Evolutionary conservation across 225 moss, liverwort and hornwort genomes (phyloP).

Genomic region (Physcomitrellopsis africana): DNA sequence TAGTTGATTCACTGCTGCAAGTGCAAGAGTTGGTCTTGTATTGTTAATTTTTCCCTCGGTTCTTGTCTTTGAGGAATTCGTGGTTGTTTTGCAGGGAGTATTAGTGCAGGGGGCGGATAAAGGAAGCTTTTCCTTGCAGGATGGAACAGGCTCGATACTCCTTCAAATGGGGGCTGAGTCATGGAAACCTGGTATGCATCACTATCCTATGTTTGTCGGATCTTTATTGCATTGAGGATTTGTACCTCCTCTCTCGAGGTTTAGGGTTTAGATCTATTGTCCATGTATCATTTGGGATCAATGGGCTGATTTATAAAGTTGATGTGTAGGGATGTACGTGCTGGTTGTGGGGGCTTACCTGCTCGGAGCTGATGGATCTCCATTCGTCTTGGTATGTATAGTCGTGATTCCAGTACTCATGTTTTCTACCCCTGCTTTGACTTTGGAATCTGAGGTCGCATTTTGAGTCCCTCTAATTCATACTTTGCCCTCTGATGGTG

Average conservation of each 20-base stretch:
- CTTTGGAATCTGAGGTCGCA: neutral
- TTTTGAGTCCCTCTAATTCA: slow-evolving; percentile 1
- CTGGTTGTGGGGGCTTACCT: slow-evolving; percentile 62
- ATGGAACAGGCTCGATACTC: slow-evolving; percentile 80
- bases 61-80: neutral
- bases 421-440: neutral
- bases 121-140: slow-evolving; percentile 68
- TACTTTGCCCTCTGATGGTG: slow-evolving; percentile 1
- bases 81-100: slow-evolving; percentile 57
- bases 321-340: slow-evolving; percentile 60
- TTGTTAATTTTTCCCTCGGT: neutral
- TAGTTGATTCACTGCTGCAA: neutral
- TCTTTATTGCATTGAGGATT: neutral
- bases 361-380: slow-evolving; percentile 36
- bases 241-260: neutral
- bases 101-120: slow-evolving; percentile 57
- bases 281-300: neutral
- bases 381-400: slow-evolving; percentile 51
- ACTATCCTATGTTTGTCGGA: neutral
- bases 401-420: slow-evolving; percentile 11
- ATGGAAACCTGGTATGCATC: slow-evolving; percentile 58
- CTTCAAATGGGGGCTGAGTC: slow-evolving; percentile 55
- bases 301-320: neutral
- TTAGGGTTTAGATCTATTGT: neutral
- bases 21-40: neutral